Evolutionary conservation across 1,284 basidiomycete species (phyloP).

Genomic region (Uromyces viciae-fabae): DNA sequence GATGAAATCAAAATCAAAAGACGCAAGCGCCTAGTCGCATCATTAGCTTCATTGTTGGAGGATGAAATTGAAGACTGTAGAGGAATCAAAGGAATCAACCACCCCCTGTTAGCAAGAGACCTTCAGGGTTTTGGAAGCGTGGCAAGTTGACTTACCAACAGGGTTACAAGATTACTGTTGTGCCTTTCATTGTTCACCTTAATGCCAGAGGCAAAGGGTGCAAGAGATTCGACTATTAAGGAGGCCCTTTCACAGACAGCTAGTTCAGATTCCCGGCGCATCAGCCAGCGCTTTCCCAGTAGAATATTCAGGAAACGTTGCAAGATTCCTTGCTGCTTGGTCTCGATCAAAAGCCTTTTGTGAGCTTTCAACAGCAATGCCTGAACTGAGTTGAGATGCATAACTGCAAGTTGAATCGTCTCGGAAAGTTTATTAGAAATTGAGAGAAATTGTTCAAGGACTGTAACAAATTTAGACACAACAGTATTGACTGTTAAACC

Average conservation of each 20-base stretch:
- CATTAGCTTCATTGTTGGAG: not conserved
- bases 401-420: not conserved
- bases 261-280: not conserved
- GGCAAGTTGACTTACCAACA: not conserved
- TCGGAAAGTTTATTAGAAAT: not conserved
- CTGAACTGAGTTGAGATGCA: not conserved
- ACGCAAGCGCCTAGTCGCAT: not conserved
- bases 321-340: not conserved
- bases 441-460: not conserved
- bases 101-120: not conserved
- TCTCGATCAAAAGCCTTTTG: not conserved
- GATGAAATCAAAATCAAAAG: not conserved
- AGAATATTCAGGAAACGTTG: not conserved
- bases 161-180: not conserved
- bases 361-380: not conserved
- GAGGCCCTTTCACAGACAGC: too few relatives aligned
- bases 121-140: not conserved
- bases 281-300: not conserved
- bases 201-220: too few relatives aligned
- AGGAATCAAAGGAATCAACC: not conserved
- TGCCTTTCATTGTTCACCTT: too few relatives aligned
- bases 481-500: not conserved
- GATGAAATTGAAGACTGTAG: not conserved
- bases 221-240: too few relatives aligned
- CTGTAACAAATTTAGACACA: not conserved